Evolutionary conservation across 2,329 filamentous ascomycete species (phyloP), one percentile per base, ranked within the genome.

Genomic region (Graphium sp.): DNA sequence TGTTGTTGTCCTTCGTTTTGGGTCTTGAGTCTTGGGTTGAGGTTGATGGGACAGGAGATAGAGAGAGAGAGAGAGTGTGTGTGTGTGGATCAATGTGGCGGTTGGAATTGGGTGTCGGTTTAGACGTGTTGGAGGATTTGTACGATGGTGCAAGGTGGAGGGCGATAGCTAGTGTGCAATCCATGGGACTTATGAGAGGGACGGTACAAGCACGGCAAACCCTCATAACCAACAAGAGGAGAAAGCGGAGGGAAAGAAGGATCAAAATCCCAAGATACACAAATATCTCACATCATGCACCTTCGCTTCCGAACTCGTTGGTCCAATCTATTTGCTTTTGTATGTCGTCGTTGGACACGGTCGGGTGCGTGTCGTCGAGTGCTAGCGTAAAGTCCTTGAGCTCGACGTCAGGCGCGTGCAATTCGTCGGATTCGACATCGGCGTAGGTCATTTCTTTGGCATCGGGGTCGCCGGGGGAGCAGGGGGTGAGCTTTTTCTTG

Each of bases 381-480:
- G 89, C 87, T 50, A 87, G 83, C 47, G 91, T 65, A 46, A 98
- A 95, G 51, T 98, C 89, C 49, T 91, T 91, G 32, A 92, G 65
- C 37, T 76, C 66, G 14, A 98, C 73, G 1, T 83, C 68, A 1
- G 89, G 91, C 43, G 94, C 85, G 7, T 89, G 66, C 1, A 98
- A 65, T 43, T 80, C 64, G 1, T 94, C 84, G 6, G 79, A 74
- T 26, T 85, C 76, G 12, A 98, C 64, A 34, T 85, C 74, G 41
- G 83, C 81, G 74, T 89, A 95, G 2, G 74, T 81, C 83, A 95
- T 94, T 52, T 98, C 89, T 39, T 74, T 70, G 12, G 84, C 87
- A 10, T 81, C 77, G 0, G 63, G 53, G 41, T 94, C 87, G 22
- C 89, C 89, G 0, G 89, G 91, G 4, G 85, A 94, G 58, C 89